A percentile compares a stretch with the other conserved stretches of the same genome.
Conservation (phyloP, 139 green algal genomes). For the Coelastrella sp. region DNA sequence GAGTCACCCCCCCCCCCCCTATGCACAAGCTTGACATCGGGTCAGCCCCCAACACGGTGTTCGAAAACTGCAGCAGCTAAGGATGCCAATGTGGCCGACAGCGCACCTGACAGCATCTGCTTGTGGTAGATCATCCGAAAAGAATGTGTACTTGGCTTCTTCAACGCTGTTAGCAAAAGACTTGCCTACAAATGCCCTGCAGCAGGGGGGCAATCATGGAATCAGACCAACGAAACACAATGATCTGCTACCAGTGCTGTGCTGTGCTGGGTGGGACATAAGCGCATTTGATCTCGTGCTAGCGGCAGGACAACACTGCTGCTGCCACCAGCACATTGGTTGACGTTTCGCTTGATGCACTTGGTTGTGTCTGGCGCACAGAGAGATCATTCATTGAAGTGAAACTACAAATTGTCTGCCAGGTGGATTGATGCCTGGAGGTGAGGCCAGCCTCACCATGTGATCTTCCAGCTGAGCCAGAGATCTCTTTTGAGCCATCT, state of each 20-base stretch:
- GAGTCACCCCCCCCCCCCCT: too few relatives aligned
- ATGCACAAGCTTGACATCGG: too few relatives aligned
- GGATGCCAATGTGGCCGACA: neutral
- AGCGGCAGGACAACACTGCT: neutral
- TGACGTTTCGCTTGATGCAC: too few relatives aligned
- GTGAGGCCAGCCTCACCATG: slow-evolving; percentile 61
- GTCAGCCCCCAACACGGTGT: too few relatives aligned
- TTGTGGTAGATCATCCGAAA: slow-evolving; percentile 72
- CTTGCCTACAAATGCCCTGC: slow-evolving; percentile 78
- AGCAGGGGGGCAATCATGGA: neutral
- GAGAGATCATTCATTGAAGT: too few relatives aligned
- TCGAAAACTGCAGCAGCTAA: neutral
- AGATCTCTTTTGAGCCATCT: slow-evolving; percentile 68
- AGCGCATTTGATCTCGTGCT: too few relatives aligned
- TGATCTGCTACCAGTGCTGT: too few relatives aligned
- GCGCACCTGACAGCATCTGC: slow-evolving; percentile 58
- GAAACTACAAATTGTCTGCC: too few relatives aligned
- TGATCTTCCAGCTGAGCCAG: slow-evolving; percentile 70
- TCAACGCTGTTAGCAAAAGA: slow-evolving; percentile 65
- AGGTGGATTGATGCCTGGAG: too few relatives aligned
- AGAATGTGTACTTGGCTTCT: slow-evolving; percentile 77
- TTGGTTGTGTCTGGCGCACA: too few relatives aligned
- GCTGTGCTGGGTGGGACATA: too few relatives aligned
- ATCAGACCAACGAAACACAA: neutral
- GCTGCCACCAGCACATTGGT: neutral